Percentiles rank a stretch among this genome's conserved stretches.
Evolutionary conservation across 306 rosid genomes (phyloP).

Genomic region (Pyrus communis): DNA sequence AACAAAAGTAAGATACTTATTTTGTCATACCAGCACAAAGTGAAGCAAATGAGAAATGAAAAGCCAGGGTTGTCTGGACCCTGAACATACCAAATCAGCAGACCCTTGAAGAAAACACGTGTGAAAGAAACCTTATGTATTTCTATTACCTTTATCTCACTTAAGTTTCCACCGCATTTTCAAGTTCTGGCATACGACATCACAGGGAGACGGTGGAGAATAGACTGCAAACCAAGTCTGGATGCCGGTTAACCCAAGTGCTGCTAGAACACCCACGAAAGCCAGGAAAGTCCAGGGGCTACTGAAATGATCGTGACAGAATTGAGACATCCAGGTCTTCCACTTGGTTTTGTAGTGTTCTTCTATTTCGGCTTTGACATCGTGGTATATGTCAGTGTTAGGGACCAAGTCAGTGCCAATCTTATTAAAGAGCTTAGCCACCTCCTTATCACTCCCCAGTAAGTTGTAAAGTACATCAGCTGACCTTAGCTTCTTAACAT

Average conservation of each 20-base stretch:
- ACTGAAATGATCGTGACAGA: slow-evolving; percentile 11
- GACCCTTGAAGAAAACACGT: not conserved
- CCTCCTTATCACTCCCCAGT: slow-evolving; percentile 34
- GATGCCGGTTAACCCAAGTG: not conserved
- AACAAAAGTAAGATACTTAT: not conserved
- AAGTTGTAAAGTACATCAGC: slow-evolving; percentile 11
- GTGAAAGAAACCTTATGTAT: not conserved
- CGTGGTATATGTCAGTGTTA: not conserved
- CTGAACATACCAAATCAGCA: too few species aligned
- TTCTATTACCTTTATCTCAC: not conserved
- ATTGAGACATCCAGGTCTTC: slow-evolving; percentile 20
- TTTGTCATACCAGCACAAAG: not conserved
- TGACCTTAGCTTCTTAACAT: slow-evolving; percentile 19
- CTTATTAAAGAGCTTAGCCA: slow-evolving; percentile 19
- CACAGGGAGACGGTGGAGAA: not conserved
- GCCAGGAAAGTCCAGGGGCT: slow-evolving; percentile 22
- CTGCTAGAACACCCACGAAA: not conserved
- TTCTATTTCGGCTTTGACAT: not conserved
- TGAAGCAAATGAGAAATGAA: not conserved
- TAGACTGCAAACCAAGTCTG: not conserved
- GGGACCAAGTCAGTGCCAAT: slow-evolving; percentile 17
- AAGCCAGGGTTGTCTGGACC: not conserved
- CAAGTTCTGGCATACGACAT: not conserved
- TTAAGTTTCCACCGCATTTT: not conserved
- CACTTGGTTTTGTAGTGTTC: not conserved